These are phyloP conservation scores for Saccharomyces paradoxus DNA, from an alignment of 805 yeast species.

Conservation along the genomic window DNA sequence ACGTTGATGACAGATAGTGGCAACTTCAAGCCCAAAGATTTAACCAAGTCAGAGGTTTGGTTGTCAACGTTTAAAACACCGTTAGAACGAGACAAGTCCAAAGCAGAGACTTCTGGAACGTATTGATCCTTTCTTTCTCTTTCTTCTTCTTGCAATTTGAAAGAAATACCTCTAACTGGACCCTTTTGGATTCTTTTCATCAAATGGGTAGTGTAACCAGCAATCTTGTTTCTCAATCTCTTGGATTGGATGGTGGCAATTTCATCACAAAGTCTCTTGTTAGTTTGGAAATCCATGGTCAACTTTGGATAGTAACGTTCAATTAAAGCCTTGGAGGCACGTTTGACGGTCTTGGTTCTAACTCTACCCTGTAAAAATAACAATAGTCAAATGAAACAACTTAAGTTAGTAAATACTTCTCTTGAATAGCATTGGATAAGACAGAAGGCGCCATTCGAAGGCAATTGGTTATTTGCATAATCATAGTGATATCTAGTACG, in stretches of 20 bases:
- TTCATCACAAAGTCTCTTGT: conserved; percentile 98
- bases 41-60: conserved; percentile 92
- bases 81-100: conserved; percentile 93
- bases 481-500: neutral
- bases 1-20: conserved; percentile 81
- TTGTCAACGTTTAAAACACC: conserved; percentile 94
- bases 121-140: conserved; percentile 99
- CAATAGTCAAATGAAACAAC: neutral
- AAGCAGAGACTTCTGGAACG: conserved; percentile 99
- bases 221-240: conserved; percentile 99
- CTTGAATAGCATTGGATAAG: neutral
- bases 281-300: conserved; percentile 98
- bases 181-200: conserved; percentile 99
- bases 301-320: conserved; percentile 99
- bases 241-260: conserved; percentile 98
- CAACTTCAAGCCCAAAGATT: conserved; percentile 83
- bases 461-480: neutral
- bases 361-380: conserved; percentile 80
- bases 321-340: conserved; percentile 99
- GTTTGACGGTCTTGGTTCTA: conserved; percentile 99
- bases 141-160: conserved; percentile 99
- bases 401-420: neutral
- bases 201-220: conserved; percentile 99
- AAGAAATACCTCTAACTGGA: conserved; percentile 99
- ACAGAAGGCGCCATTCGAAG: neutral